Conservation (phyloP, 805 yeast species). For the Saccharomycopsis sp. region DNA sequence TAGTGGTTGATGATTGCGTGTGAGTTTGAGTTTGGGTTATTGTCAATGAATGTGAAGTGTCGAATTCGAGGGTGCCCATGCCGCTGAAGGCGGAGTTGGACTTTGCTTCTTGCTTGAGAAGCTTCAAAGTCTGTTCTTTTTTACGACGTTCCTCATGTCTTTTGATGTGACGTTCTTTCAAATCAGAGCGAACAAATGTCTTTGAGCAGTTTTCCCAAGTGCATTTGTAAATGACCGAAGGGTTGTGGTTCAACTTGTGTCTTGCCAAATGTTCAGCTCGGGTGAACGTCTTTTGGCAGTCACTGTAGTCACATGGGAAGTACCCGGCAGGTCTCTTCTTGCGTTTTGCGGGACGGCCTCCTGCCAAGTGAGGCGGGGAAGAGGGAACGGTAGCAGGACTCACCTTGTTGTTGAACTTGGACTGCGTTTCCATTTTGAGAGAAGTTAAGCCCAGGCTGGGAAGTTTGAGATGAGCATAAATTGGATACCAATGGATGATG, state of each 20-base stretch:
- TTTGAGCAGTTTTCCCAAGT: conserved; percentile 41
- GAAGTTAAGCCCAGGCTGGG: neutral
- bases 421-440: too few species aligned
- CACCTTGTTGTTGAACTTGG: conserved; percentile 3
- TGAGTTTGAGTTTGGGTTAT: neutral
- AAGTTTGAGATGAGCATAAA: too few species aligned
- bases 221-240: conserved; percentile 47
- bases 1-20: neutral
- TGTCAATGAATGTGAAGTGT: neutral
- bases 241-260: conserved; percentile 54
- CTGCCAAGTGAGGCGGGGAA: conserved; percentile 1
- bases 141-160: conserved; percentile 32
- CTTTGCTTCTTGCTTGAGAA: conserved; percentile 22
- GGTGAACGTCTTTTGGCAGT: conserved; percentile 48
- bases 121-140: conserved; percentile 23
- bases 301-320: conserved; percentile 36
- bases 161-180: conserved; percentile 38
- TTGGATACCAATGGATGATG: too few species aligned
- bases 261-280: conserved; percentile 57
- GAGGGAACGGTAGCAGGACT: too few species aligned
- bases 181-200: conserved; percentile 55
- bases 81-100: conserved; percentile 15
- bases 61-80: conserved; percentile 16
- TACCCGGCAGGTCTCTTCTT: conserved; percentile 23
- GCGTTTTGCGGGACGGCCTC: conserved; percentile 3